Evolutionary conservation across 257 asterid genomes (phyloP), one percentile per base, ranked within the genome.

Genomic region (Euphrasia confusa): DNA sequence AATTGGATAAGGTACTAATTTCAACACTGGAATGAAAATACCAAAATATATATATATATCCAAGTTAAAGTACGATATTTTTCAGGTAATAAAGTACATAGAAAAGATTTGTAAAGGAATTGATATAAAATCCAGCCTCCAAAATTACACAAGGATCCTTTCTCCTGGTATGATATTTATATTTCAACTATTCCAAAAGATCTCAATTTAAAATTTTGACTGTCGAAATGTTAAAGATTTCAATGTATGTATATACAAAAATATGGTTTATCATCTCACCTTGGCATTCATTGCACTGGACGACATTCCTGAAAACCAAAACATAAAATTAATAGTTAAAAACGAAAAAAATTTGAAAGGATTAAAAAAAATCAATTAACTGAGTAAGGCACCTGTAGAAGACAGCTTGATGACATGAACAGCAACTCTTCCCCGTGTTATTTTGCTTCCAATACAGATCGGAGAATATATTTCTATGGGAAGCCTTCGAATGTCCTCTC

Each of bases 231-330:
- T 30, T 54, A 68, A 30, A 15, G 10, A 61, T 26, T 3, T 2
- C 11, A 10, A 54, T 15, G 15, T 37, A 64, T 44, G 42, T 58
- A 68, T 35, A 40, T 59, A 68, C 61, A 71, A 35, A 58, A 64
- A 66, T 44, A 72, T 13, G 61, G 63, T 33, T 54, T 62, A 63
- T 50, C 35, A 56, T 13, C 48, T 15, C 63, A 90, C 95, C 97
- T 87, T 87, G 79, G 68, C 97, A 90, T 60, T 71, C 73, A 76
- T 69, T 70, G 82, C 97, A 90, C 76, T 68, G 78, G 64, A 75
- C 83, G 42, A 80, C 87, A 78, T 80, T 70, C 90, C 96, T 87
- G 82, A 66, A 75, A 52, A 11, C 55, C 71, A 75, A 67, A 65
- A 66, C 61, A 65, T 69, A 26, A 45, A 72, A 56, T 40, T 17